These are phyloP conservation scores for Erucastrum elatum DNA, from an alignment of 345 rosid genomes.

Conservation along the genomic window DNA sequence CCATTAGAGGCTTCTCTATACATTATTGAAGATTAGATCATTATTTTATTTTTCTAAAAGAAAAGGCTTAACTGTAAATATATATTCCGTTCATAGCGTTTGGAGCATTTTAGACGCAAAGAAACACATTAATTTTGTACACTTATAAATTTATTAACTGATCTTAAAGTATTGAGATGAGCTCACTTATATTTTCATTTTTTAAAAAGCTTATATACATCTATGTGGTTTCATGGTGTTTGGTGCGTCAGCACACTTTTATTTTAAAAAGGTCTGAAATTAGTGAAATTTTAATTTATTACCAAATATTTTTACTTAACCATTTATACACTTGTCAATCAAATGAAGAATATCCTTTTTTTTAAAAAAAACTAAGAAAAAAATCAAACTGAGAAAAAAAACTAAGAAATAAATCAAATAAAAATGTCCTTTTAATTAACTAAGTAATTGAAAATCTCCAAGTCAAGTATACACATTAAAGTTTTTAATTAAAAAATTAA, in stretches of 20 bases:
- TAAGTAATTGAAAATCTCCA: conserved; percentile 14
- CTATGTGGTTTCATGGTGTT: not conserved
- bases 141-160: not conserved
- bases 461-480: not conserved
- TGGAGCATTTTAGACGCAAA: conserved; percentile 23
- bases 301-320: not conserved
- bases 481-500: not conserved
- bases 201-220: not conserved
- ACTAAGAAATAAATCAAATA: not conserved
- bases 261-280: not conserved
- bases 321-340: not conserved
- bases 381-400: not conserved
- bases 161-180: not conserved
- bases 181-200: not conserved
- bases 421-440: not conserved
- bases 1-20: conserved; percentile 27
- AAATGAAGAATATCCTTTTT: not conserved
- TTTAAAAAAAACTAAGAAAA: not conserved
- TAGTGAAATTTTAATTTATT: not conserved
- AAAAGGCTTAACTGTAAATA: not conserved
- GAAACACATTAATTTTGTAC: conserved; percentile 1
- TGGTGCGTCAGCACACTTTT: not conserved
- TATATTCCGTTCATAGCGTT: not conserved
- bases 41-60: not conserved
- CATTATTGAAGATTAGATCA: not conserved